Base-by-base conservation (phyloP, 768 basidiomycete species). In the Tremella mesenterica region DNA sequence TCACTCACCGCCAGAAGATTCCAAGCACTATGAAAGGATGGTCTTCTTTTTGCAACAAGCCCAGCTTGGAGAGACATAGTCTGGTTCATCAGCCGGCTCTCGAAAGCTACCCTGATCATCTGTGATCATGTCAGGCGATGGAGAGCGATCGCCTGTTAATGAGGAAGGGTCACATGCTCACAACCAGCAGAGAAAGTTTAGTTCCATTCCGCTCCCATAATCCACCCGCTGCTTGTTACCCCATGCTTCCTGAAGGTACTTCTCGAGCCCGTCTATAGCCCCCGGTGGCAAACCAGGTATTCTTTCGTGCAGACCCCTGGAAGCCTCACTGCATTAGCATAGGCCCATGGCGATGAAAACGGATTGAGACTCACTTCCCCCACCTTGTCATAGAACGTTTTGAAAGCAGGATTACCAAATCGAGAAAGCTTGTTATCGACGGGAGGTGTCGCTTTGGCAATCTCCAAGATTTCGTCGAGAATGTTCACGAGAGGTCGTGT, bases 201-300 rank as follows among this genome's bases (percentile, higher is more conserved):
- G 79, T 69, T 99, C 95, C 93, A 97, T 97, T 13, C 95, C 95
- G 64, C 91, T 95, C n/a, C 95, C 95, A 73, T 99, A 99, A 74
- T 99, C 95, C 50, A 99, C 90, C 8, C 95, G 78, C 44, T 85
- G 81, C 26, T 85, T 77, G 71, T 86, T 95, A 0, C 95, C 95
- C 92, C 92, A 97, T 14, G 84, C 75, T 67, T 92, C 88, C 31
- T 77, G 75, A 65, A 97, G 85, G 70, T 97, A 99, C 0, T 76
- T 78, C 1, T 83, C 80, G 3, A 95, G 73, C 67, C 96, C 93
- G 4, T 76, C 67, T 3, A 82, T 77, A 0, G 83, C 79, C 3
- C 81, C 81, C 2, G 64, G 44, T 0, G 84, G 81, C 1, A 91
- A 70, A 5, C 77, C 77, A 0, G 83, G 80, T 8, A 90, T 64